phyloP scores from a whole-genome alignment of 805 yeast genomes.

The Yarrowia porcina region DNA sequence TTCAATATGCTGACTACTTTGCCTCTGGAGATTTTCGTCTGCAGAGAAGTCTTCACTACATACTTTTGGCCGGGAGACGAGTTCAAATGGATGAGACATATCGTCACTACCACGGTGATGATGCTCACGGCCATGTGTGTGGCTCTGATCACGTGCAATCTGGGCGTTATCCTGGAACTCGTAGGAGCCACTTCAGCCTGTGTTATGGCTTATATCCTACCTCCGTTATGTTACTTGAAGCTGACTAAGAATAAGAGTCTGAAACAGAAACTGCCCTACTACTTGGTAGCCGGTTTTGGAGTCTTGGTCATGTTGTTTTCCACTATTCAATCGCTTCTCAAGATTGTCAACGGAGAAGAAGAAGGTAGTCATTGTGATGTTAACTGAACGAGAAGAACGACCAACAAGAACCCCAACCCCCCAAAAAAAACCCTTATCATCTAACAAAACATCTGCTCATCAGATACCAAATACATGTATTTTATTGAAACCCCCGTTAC shows the following conservation, averaged over 20 bases:
- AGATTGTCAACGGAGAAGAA: conserved; percentile 43
- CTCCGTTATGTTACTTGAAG: conserved; percentile 77
- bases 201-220: conserved; percentile 84
- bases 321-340: conserved; percentile 65
- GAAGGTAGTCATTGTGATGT: conserved; percentile 32
- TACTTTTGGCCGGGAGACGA: conserved; percentile 43
- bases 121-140: conserved; percentile 70
- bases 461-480: background rate
- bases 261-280: conserved; percentile 53
- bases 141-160: conserved; percentile 75
- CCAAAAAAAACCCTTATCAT: too few species aligned
- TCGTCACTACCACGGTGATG: conserved; percentile 59
- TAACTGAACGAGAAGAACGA: background rate
- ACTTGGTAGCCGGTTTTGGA: conserved; percentile 65
- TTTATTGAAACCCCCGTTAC: background rate
- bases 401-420: background rate
- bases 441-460: too few species aligned
- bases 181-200: conserved; percentile 94
- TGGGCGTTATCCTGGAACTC: conserved; percentile 84
- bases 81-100: conserved; percentile 45
- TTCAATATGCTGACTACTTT: conserved; percentile 87
- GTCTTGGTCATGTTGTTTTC: conserved; percentile 72
- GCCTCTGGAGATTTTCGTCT: conserved; percentile 86
- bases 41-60: conserved; percentile 81
- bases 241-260: conserved; percentile 49